Percentiles rank a stretch among this genome's conserved stretches.
These are phyloP conservation scores for Monosporozyma yasuniensis DNA, from an alignment of 805 yeast genomes.

Conservation along the genomic window DNA sequence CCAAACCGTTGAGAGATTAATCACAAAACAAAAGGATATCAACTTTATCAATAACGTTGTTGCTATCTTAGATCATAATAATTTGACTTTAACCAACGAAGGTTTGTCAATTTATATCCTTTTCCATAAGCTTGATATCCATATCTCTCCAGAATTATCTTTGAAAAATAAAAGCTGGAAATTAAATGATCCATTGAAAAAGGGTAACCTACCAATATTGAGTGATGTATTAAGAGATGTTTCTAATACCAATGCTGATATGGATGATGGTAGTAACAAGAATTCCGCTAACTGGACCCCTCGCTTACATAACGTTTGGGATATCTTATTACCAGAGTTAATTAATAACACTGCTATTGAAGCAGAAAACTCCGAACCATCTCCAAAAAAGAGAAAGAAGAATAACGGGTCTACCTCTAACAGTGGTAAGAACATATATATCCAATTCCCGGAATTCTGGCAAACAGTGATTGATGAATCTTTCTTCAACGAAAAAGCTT, in stretches of 20 bases:
- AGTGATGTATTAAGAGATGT: slow-evolving; percentile 56
- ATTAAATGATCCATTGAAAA: slow-evolving; percentile 61
- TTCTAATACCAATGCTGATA: slow-evolving; percentile 30
- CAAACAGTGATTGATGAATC: slow-evolving; percentile 68
- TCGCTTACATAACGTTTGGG: slow-evolving; percentile 71
- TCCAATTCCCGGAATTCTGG: slow-evolving; percentile 64
- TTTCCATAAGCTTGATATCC: slow-evolving; percentile 6
- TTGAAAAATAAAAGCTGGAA: slow-evolving; percentile 45
- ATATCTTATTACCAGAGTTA: slow-evolving; percentile 41
- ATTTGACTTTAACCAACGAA: slow-evolving; percentile 61
- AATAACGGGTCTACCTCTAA: slow-evolving; percentile 21
- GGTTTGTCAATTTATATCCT: slow-evolving; percentile 64
- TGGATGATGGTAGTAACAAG: slow-evolving; percentile 23
- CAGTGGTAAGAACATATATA: slow-evolving; percentile 14
- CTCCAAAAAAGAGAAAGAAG: slow-evolving; percentile 36
- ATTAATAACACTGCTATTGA: slow-evolving; percentile 12
- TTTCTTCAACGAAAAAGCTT: slow-evolving; percentile 64
- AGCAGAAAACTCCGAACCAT: slow-evolving; percentile 12
- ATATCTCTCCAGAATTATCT: slow-evolving; percentile 5
- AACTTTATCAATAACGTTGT: slow-evolving; percentile 29
- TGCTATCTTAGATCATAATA: slow-evolving; percentile 38
- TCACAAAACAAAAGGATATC: slow-evolving; percentile 13
- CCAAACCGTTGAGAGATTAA: slow-evolving; percentile 36
- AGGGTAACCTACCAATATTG: slow-evolving; percentile 53
- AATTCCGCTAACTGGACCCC: slow-evolving; percentile 70